phyloP scores from a whole-genome alignment of 1,139 yeast species.

The Suhomyces bolitotheri region DNA sequence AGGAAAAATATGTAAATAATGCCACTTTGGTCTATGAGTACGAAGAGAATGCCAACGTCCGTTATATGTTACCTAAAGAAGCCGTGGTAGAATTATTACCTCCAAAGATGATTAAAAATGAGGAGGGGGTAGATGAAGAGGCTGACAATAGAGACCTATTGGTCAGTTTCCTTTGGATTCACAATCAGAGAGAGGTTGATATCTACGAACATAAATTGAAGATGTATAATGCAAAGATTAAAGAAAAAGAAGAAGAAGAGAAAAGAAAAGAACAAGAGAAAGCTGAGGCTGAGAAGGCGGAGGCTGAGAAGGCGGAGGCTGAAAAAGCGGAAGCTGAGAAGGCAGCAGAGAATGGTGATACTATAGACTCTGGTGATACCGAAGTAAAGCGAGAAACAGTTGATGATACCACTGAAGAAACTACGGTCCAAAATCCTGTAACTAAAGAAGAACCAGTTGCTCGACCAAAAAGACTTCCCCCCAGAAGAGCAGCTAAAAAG shows the following conservation, averaged over 20 bases:
- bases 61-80: conserved; percentile 74
- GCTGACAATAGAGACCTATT: conserved; percentile 49
- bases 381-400: conserved; percentile 15
- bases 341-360: conserved; percentile 10
- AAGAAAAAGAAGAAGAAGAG: conserved; percentile 22
- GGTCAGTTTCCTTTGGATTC: conserved; percentile 65
- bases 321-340: conserved; percentile 24
- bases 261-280: conserved; percentile 24
- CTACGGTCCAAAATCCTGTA: background rate
- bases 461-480: conserved; percentile 22
- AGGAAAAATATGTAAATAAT: conserved; percentile 63
- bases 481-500: conserved; percentile 25
- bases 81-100: conserved; percentile 66
- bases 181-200: conserved; percentile 52
- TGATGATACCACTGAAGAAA: conserved; percentile 7
- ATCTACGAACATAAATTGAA: conserved; percentile 43
- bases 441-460: conserved; percentile 6
- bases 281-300: conserved; percentile 13
- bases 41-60: conserved; percentile 71
- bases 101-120: conserved; percentile 21
- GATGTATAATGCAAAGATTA: conserved; percentile 24
- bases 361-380: background rate
- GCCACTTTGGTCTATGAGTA: conserved; percentile 85
- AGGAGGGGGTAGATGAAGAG: conserved; percentile 21
- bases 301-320: conserved; percentile 20